Percentiles rank a stretch among this genome's conserved stretches.
phyloP scores from a whole-genome alignment of 805 yeast genomes.

The Metschnikowia lochheadii region DNA sequence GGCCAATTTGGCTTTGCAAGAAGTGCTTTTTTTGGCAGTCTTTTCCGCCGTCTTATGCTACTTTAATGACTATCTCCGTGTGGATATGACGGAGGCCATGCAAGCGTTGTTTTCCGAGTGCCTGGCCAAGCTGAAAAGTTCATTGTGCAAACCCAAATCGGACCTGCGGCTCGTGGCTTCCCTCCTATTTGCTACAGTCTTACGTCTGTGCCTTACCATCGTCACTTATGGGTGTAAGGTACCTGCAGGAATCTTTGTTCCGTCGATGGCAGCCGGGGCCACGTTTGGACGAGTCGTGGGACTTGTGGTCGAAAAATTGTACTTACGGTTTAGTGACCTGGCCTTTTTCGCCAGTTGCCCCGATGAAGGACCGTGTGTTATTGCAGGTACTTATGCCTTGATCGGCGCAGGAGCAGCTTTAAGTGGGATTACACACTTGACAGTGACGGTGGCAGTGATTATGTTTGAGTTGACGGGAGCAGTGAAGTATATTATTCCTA shows the following conservation, averaged over 20 bases:
- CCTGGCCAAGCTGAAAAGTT: conserved; percentile 40
- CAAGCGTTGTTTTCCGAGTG: conserved; percentile 85
- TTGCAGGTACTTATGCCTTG: conserved; percentile 93
- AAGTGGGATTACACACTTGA: conserved; percentile 89
- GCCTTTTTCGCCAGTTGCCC: conserved; percentile 32
- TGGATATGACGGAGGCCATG: conserved; percentile 97
- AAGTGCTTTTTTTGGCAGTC: conserved; percentile 62
- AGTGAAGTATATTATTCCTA: conserved; percentile 82
- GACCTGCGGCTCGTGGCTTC: conserved; percentile 44
- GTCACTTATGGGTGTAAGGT: conserved; percentile 89
- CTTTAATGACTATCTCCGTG: conserved; percentile 71
- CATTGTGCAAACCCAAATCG: conserved; percentile 32
- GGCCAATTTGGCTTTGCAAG: conserved; percentile 56
- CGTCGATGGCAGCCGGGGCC: conserved; percentile 96
- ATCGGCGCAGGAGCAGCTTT: conserved; percentile 95
- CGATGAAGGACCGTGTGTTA: conserved; percentile 52
- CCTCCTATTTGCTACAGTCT: conserved; percentile 62
- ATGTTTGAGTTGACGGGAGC: conserved; percentile 98
- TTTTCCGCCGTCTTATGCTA: conserved; percentile 76
- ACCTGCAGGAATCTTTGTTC: conserved; percentile 97
- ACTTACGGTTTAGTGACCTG: conserved; percentile 31
- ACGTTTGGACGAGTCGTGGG: conserved; percentile 89
- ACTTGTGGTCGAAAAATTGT: conserved; percentile 51
- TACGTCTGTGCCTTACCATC: conserved; percentile 68
- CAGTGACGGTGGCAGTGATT: conserved; percentile 88